These are phyloP conservation scores for Rhizoctonia solani DNA, from an alignment of 1,284 basidiomycete species.

Conservation along the genomic window DNA sequence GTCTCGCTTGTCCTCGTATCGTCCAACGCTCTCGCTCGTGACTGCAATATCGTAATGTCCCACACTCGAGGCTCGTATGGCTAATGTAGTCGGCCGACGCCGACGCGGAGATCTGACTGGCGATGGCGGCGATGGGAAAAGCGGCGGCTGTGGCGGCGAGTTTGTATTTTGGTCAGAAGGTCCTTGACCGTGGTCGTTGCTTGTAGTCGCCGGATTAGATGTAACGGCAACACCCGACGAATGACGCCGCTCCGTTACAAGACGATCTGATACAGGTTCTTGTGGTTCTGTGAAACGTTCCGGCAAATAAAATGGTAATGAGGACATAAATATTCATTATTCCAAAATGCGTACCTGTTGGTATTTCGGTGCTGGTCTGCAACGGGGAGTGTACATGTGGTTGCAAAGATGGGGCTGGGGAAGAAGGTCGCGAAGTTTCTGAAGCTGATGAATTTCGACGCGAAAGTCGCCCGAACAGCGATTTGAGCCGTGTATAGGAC, in stretches of 20 bases:
- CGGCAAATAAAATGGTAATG: not conserved
- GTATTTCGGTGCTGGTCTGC: not conserved
- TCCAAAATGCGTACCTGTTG: not conserved
- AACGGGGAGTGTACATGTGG: slow-evolving; percentile 1
- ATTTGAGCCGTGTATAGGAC: slow-evolving; percentile 22
- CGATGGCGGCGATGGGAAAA: not conserved
- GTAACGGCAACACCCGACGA: slow-evolving; percentile 11
- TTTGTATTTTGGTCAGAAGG: too few relatives aligned
- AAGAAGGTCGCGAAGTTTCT: slow-evolving; percentile 13
- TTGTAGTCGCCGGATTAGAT: not conserved
- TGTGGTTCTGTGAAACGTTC: too few relatives aligned
- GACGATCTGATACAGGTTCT: too few relatives aligned
- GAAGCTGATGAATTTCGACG: slow-evolving; percentile 23
- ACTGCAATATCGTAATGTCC: slow-evolving; percentile 10
- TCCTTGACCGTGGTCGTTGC: not conserved
- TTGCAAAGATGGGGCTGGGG: not conserved
- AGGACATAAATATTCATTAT: not conserved
- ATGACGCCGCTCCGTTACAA: not conserved
- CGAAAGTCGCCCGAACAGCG: slow-evolving; percentile 20
- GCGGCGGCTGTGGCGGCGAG: too few relatives aligned
- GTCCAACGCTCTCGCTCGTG: slow-evolving; percentile 1
- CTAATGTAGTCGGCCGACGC: slow-evolving; percentile 14
- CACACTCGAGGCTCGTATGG: slow-evolving; percentile 19
- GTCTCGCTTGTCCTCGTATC: too few relatives aligned
- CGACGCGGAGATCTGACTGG: not conserved